These are phyloP conservation scores for Volvariella surrecta DNA, from an alignment of 1,284 basidiomycete genomes.

Conservation along the genomic window DNA sequence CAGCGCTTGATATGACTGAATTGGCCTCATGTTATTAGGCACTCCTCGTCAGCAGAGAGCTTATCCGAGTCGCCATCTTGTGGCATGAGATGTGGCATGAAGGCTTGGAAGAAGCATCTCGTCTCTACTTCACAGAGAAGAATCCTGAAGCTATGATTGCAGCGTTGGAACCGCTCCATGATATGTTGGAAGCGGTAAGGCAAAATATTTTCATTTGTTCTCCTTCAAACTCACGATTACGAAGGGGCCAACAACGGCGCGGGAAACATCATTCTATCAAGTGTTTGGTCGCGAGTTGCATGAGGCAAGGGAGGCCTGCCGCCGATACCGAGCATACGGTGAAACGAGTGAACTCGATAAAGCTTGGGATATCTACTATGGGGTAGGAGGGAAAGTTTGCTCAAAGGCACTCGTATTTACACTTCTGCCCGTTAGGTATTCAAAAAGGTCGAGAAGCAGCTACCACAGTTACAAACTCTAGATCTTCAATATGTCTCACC, in stretches of 20 bases:
- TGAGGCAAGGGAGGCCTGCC: slow-evolving; percentile 91
- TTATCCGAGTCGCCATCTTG: slow-evolving; percentile 95
- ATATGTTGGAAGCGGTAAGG: slow-evolving; percentile 81
- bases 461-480: slow-evolving; percentile 84
- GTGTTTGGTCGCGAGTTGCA: slow-evolving; percentile 91
- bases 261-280: slow-evolving; percentile 94
- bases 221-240: background rate
- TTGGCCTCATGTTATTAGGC: slow-evolving; percentile 41
- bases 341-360: slow-evolving; percentile 91
- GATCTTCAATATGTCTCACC: slow-evolving; percentile 99
- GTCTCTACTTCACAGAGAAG: slow-evolving; percentile 96
- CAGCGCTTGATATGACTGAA: background rate
- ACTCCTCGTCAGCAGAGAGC: slow-evolving; percentile 85
- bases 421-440: slow-evolving; percentile 81
- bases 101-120: slow-evolving; percentile 95
- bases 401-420: too few species aligned
- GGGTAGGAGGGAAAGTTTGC: too few species aligned
- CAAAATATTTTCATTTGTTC: background rate
- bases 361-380: slow-evolving; percentile 99
- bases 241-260: slow-evolving; percentile 87
- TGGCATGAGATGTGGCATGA: slow-evolving; percentile 99
- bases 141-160: slow-evolving; percentile 99
- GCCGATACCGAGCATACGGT: slow-evolving; percentile 80
- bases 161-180: slow-evolving; percentile 89
- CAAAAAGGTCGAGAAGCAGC: slow-evolving; percentile 92